A percentile compares a stretch with the other conserved stretches of the same genome.
These are phyloP conservation scores for Maudiozyma humilis DNA, from an alignment of 1,139 yeast genomes.

Conservation along the genomic window DNA sequence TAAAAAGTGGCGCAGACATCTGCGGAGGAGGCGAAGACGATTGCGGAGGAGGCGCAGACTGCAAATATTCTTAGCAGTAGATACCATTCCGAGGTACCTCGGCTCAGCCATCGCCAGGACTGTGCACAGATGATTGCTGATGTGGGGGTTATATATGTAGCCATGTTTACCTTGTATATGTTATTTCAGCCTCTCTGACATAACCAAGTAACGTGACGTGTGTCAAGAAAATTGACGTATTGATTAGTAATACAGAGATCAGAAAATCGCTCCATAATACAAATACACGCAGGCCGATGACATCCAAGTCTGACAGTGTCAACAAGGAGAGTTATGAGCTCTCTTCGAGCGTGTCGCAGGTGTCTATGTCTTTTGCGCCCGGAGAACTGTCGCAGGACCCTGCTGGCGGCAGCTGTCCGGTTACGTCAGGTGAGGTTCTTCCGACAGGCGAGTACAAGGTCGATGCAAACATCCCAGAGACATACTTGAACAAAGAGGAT, in stretches of 20 bases:
- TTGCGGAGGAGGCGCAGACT: neutral
- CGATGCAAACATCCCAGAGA: constrained; percentile 25
- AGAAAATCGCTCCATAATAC: neutral
- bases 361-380: neutral
- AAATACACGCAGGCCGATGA: neutral
- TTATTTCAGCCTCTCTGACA: too few relatives aligned
- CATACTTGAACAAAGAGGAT: constrained; percentile 27
- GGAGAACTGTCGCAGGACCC: neutral
- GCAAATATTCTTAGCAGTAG: neutral
- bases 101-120: neutral
- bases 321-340: neutral
- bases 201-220: neutral
- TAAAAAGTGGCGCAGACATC: too few relatives aligned
- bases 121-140: too few relatives aligned
- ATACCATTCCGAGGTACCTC: neutral
- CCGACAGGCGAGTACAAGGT: constrained; percentile 21
- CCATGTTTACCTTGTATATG: too few relatives aligned
- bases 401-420: neutral
- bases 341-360: neutral
- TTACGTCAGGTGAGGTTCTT: constrained; percentile 3
- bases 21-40: too few relatives aligned
- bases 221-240: neutral
- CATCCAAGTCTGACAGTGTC: neutral
- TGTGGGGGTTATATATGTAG: too few relatives aligned
- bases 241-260: neutral